Evolutionary conservation across 176 grass and related monocot species (phyloP).

Genomic region (Lolium multiflorum): DNA sequence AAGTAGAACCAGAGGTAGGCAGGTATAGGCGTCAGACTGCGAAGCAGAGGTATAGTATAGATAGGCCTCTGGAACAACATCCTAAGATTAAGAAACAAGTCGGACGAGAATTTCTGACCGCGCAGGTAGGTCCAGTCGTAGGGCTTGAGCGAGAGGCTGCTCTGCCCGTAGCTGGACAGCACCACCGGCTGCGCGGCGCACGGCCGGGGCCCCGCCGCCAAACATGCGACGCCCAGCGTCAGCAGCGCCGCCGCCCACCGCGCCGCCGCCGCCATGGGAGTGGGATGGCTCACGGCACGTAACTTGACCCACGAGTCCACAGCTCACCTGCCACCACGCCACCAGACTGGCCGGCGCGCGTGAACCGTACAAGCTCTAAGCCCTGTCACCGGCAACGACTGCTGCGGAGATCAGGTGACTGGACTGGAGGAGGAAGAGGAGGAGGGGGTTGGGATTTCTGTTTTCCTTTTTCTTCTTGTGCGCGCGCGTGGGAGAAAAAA

Average conservation of each 20-base stretch:
- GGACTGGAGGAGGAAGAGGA: background rate
- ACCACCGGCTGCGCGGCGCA: constrained; percentile 51
- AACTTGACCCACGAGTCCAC: constrained; percentile 1
- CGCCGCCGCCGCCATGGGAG: constrained; percentile 22
- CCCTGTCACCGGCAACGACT: constrained; percentile 15
- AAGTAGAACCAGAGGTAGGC: background rate
- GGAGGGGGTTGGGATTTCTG: constrained; percentile 15
- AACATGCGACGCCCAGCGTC: constrained; percentile 30
- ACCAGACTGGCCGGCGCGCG: background rate
- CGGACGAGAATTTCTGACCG: constrained; percentile 44
- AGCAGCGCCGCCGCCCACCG: constrained; percentile 5
- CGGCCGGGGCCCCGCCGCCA: background rate
- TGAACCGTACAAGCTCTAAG: constrained; percentile 36
- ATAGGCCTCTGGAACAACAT: background rate
- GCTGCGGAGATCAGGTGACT: background rate
- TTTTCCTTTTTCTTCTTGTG: background rate
- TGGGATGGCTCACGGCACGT: background rate
- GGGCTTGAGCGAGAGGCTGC: constrained; percentile 62
- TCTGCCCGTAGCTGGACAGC: constrained; percentile 66
- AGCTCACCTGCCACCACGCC: background rate
- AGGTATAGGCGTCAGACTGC: background rate
- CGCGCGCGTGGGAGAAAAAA: constrained; percentile 8
- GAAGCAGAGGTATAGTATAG: background rate
- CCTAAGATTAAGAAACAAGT: background rate
- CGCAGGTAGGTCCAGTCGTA: constrained; percentile 96